phyloP scores from a whole-genome alignment of 352 stramenopile species.

The Phytophthora macrochlamydospora region DNA sequence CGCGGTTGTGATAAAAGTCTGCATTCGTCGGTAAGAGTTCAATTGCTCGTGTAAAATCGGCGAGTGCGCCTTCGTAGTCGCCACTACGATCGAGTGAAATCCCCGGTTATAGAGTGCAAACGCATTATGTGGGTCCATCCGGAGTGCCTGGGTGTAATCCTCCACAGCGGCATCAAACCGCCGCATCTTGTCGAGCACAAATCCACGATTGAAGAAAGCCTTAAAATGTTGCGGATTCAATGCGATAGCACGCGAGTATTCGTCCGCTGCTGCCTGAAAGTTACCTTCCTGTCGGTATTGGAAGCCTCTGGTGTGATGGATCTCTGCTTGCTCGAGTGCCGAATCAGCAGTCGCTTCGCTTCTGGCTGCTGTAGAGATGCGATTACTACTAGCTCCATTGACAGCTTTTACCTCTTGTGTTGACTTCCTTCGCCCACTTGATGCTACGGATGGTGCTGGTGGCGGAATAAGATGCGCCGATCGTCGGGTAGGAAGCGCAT shows the following conservation, averaged over 20 bases:
- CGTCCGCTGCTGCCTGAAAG: slow-evolving; percentile 74
- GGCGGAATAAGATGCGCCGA: too few relatives aligned
- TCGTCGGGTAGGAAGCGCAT: too few relatives aligned
- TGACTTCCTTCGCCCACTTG: slow-evolving; percentile 3
- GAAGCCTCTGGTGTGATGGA: slow-evolving; percentile 71
- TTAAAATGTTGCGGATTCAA: slow-evolving; percentile 88
- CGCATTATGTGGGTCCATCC: slow-evolving; percentile 71
- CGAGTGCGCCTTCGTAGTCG: slow-evolving; percentile 81
- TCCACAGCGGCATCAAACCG: slow-evolving; percentile 76
- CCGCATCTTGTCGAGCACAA: slow-evolving; percentile 84
- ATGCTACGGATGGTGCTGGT: too few relatives aligned
- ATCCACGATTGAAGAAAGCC: slow-evolving; percentile 89
- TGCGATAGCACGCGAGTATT: slow-evolving; percentile 80
- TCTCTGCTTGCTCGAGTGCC: slow-evolving; percentile 44
- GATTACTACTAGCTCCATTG: neutral
- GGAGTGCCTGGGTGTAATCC: slow-evolving; percentile 78
- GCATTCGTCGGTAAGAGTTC: slow-evolving; percentile 72
- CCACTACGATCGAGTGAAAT: slow-evolving; percentile 86
- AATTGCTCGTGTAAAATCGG: slow-evolving; percentile 84
- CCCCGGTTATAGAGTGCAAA: slow-evolving; percentile 87
- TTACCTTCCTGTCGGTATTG: slow-evolving; percentile 80
- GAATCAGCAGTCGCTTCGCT: neutral
- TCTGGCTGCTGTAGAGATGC: neutral
- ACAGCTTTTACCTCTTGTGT: neutral
- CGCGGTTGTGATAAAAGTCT: slow-evolving; percentile 87